phyloP scores from a whole-genome alignment of 2,329 filamentous ascomycete species.

The Hypoxylon rubiginosum region DNA sequence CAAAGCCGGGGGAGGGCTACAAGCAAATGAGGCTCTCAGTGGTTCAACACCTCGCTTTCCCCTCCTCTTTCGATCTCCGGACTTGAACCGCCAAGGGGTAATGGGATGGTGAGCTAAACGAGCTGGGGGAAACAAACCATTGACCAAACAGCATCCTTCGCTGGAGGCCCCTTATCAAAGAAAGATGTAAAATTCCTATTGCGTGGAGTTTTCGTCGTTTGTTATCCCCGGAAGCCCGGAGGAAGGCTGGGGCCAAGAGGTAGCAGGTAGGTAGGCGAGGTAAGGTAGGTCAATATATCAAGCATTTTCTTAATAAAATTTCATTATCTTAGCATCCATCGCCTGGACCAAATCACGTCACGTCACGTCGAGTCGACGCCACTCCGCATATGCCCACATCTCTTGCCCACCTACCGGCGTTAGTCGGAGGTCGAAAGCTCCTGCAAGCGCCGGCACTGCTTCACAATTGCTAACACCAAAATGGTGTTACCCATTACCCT shows the following conservation, averaged over 20 bases:
- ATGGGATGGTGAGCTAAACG: conserved; percentile 24
- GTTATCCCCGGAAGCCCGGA: not conserved
- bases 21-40: conserved; percentile 41
- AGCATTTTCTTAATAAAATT: conserved; percentile 14
- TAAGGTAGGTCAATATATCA: conserved; percentile 21
- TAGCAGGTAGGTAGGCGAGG: conserved; percentile 1
- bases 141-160: conserved; percentile 15
- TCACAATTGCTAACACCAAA: conserved; percentile 31
- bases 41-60: conserved; percentile 26
- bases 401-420: conserved; percentile 33
- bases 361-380: conserved; percentile 40
- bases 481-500: conserved; percentile 25
- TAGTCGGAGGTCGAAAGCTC: conserved; percentile 32
- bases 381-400: conserved; percentile 33
- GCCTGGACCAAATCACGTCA: conserved; percentile 16
- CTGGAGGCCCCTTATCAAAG: conserved; percentile 6
- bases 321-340: conserved; percentile 1
- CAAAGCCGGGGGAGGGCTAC: conserved; percentile 33
- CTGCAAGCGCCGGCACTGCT: conserved; percentile 42
- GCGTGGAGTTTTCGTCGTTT: not conserved
- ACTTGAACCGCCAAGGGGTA: conserved; percentile 12
- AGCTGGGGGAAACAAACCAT: conserved; percentile 3
- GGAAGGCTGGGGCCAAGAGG: conserved; percentile 3
- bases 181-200: conserved; percentile 10
- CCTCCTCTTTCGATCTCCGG: conserved; percentile 14